Evolutionary conservation across 1,139 yeast species (phyloP).

Genomic region (Geotrichum carabidarum): DNA sequence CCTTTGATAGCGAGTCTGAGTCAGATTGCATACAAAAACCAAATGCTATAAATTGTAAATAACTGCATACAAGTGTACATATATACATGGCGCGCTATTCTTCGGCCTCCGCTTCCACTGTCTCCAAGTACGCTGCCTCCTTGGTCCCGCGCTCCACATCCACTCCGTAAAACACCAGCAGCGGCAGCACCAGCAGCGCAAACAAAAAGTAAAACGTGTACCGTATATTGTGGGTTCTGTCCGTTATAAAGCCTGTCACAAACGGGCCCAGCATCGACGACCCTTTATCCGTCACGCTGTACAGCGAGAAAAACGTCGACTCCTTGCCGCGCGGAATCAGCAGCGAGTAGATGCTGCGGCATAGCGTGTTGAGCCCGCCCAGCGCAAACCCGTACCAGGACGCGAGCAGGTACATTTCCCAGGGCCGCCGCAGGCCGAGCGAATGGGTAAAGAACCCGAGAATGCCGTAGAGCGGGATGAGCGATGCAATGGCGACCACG

Average conservation of each 20-base stretch:
- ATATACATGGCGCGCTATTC: neutral
- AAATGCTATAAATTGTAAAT: neutral
- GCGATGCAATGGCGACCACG: conserved; percentile 54
- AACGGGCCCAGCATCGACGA: conserved; percentile 66
- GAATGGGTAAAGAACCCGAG: conserved; percentile 48
- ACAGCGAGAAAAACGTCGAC: conserved; percentile 62
- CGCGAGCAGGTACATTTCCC: conserved; percentile 61
- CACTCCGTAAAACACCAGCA: conserved; percentile 47
- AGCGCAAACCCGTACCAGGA: conserved; percentile 66
- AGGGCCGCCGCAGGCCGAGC: conserved; percentile 53
- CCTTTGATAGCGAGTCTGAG: neutral
- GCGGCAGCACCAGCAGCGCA: conserved; percentile 45
- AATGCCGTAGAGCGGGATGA: conserved; percentile 63
- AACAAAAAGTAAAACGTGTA: conserved; percentile 61
- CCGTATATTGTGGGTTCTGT: conserved; percentile 61
- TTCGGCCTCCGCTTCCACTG: conserved; percentile 12
- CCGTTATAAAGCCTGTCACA: conserved; percentile 59
- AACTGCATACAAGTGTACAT: neutral
- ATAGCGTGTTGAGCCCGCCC: conserved; percentile 62
- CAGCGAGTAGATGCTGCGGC: conserved; percentile 53
- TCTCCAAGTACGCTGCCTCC: conserved; percentile 33
- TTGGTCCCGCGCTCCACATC: conserved; percentile 52
- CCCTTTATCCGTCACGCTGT: conserved; percentile 69
- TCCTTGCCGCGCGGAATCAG: conserved; percentile 67
- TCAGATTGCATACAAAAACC: neutral